Base-by-base conservation (phyloP, 805 yeast genomes). In the Zygoascus tannicola region DNA sequence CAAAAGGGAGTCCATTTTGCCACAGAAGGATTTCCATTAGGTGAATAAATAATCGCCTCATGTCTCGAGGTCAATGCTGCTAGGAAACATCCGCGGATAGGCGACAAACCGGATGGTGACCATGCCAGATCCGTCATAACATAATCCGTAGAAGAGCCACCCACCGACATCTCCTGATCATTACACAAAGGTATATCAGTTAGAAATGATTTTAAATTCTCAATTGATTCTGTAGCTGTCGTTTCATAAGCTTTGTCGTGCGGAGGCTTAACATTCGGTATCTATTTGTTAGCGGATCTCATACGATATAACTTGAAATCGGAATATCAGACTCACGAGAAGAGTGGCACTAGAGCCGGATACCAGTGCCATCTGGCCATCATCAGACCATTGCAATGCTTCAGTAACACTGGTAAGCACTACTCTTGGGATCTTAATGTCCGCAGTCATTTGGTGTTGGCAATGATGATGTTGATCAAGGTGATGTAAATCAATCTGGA, bases 351-450 rank as follows among this genome's bases (percentile, higher is more conserved):
- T 37, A 3, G 43, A 38, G 3, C 50, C 50, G 2, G 50, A 26
- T 5, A 43, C 22, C 7, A 51, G 36, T 15, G 51, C 56, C 4
- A 53, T 12, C 14, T 40, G 42, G 2, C 56, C 56, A 38, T 53
- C 56, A 2, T 44, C 46, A 16, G 56, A 51, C 56, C 56, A 53
- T 41, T 46, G 43, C 22, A 48, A 18, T 14, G 52, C 56, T 19
- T 50, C 48, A 5, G 47, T 41, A 5, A 44, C 41, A 7, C 40
- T 38, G 18, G 40, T 23, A 37, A 44, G 22, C 26, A 30, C 21
- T 26, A 35, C 34, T 5, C 48, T 40, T 8, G 30, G 44, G 7
- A 40, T 15, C 38, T 44, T 44, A 21, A 44, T 21, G 30, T 44
- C 48, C 18, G 44, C 41, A 20, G 22, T 41, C 48, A 44, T 44